These are phyloP conservation scores for Glycine latifolia DNA, from an alignment of 306 rosid genomes.

Conservation along the genomic window DNA sequence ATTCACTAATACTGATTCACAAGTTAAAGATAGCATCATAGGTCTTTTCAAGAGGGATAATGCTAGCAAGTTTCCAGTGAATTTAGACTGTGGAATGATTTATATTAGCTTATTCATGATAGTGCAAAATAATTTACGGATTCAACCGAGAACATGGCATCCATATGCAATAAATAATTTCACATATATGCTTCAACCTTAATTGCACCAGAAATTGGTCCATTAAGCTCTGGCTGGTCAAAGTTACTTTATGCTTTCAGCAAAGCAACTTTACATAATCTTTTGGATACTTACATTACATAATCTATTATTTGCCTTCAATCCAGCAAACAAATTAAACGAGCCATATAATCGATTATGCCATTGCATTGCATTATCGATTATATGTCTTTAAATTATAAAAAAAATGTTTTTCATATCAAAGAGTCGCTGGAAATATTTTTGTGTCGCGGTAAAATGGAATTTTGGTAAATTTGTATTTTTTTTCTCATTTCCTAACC, in stretches of 20 bases:
- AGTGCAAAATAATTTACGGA: background rate
- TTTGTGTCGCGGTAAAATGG: too few relatives aligned
- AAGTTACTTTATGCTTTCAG: constrained; percentile 2
- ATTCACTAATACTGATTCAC: constrained; percentile 24
- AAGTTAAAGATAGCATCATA: background rate
- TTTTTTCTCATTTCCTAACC: too few relatives aligned
- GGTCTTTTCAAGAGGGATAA: constrained; percentile 20
- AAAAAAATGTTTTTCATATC: too few relatives aligned
- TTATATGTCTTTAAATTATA: too few relatives aligned
- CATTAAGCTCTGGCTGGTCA: constrained; percentile 26
- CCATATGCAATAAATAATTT: constrained; percentile 9
- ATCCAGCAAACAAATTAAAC: too few relatives aligned
- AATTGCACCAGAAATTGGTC: background rate
- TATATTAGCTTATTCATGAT: constrained; percentile 4
- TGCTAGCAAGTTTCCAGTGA: constrained; percentile 15
- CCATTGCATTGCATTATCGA: too few relatives aligned
- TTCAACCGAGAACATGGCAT: constrained; percentile 28
- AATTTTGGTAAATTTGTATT: too few relatives aligned
- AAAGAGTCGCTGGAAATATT: too few relatives aligned
- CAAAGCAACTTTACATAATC: constrained; percentile 19
- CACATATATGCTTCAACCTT: constrained; percentile 23
- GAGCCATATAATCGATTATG: too few relatives aligned
- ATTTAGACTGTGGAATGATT: constrained; percentile 15
- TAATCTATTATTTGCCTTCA: too few relatives aligned
- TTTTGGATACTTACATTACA: constrained; percentile 13